Evolutionary conservation across 2,329 filamentous ascomycete genomes (phyloP), one percentile per base, ranked within the genome.

Genomic region (Mycocentrospora acerina): DNA sequence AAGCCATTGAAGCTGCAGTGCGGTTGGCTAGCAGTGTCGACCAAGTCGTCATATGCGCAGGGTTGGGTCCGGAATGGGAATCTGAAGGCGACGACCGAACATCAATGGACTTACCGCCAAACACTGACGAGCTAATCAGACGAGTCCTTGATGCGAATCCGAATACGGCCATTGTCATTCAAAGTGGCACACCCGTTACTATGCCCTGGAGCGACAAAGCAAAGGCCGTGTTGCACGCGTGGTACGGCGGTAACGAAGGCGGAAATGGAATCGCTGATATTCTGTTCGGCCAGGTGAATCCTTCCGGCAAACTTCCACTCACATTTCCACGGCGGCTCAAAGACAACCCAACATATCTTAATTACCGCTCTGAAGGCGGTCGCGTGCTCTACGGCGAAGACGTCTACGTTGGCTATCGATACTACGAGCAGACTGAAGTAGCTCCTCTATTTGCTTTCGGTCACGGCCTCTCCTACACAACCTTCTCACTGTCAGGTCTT

Each of bases 321-420:
- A 82, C 81, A 0, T 87, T 85, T 62, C 84, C 85, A 4, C 72
- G 15, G n/a, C 32, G 46, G 1, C 29, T 57, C 7, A 71, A 82
- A 53, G 80, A 86, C 50, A 81, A 81, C 10, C 83, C 83, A 0
- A 78, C 83, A 0, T 95, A 91, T 67, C 91, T 87, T 0, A 83
- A 94, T 29, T 87, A 85, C 12, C 84, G 82, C 56, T 72, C 71
- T 0, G 71, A 85, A 1, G 71, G 78, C 91, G 60, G 86, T 90
- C 50, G 81, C 85, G 45, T 91, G 89, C 58, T 76, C 73, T 85
- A 79, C 25, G 33, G 24, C 1, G 88, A 95, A 59, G 87, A 86
- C 0, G 68, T 94, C 0, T 88, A 88, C 58, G 81, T 93, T 50
- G 90, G 95, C 70, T 95, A 95, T 68, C 82, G 89, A 6, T 80